Base-by-base conservation (phyloP, 257 asterid genomes). In the Handroanthus guayacan region DNA sequence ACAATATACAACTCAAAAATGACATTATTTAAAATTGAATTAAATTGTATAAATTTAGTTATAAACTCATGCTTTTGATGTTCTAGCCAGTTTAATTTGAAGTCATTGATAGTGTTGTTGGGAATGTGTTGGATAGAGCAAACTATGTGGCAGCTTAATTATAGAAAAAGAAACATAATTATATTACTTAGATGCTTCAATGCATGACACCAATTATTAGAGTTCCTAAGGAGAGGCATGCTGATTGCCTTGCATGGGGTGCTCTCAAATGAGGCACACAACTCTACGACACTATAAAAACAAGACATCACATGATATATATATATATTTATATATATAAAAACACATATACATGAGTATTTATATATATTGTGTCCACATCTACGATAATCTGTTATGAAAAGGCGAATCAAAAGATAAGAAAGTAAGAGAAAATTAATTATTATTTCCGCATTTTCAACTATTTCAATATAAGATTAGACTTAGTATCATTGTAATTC, bases 161-260 rank as follows among this genome's bases (percentile, higher is more conserved):
- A 75, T 60, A 60, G 61, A 62, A 55, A 71, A 62, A 77, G 91
- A 52, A 54, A 88, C 90, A 90, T 81, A 90, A 90, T 88, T 78
- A 90, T 86, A 81, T 75, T 7, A 69, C 48, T 58, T 67, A 79
- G 84, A 86, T 18, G 79, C 75, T 79, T 82, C 64, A 85, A 78
- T 78, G 87, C 86, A 83, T 84, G 87, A 85, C 91, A 88, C 78
- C 82, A 85, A 87, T 85, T 75, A 87, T 89, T 85, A 83, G 78
- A 78, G 84, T 77, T 80, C 83, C 64, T 55, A 81, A 71, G 34
- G 71, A 61, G 76, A 72, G 76, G 84, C 84, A 81, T 75, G 56
- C 81, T 74, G 71, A 82, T 85, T 73, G 77, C 82, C 81, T 64
- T 76, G 36, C 62, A 78, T 80, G 80, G 86, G 74, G 76, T 83